Evolutionary conservation across 257 asterid species (phyloP), one percentile per base, ranked within the genome.

Genomic region (Avicennia marina): DNA sequence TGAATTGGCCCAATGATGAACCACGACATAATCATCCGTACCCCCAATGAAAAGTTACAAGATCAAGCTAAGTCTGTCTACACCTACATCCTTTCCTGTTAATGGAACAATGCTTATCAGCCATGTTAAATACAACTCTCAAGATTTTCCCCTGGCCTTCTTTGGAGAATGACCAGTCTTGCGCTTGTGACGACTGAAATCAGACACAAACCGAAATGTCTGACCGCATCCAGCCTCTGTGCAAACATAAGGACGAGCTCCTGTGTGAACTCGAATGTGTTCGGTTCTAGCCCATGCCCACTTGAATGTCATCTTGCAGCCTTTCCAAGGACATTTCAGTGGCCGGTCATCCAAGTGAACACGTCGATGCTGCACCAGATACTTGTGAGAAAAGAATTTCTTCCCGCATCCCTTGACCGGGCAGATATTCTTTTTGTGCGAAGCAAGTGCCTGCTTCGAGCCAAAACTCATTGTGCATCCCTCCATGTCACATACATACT

Each of bases 241-340:
- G 68, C 99, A 93, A 7, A 81, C 78, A 46, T 93, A 93, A n/a
- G 99, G 99, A 7, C 99, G 94, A 11, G 77, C 99, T 57, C 99
- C 99, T 0, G 99, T 93, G 52, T 93, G 99, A 53, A 93, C 97
- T 41, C 99, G 78, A 13, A 93, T 84, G 75, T 93, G 99, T 57
- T 93, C 99, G 0, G 99, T 93, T 48, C 97, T 67, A 4, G 99
- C 99, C 99, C 99, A 93, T 7, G 99, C 97, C 99, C 99, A 93
- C 72, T 93, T 93, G 63, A 93, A 93, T 0, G 97, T 51, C 99
- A 93, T 93, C 84, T 84, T 93, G 86, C 99, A 93, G 43, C 99
- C 99, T 71, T 82, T 89, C 99, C 99, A 93, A 1, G 99, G 99
- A 54, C 99, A 93, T 63, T 89, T 89, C 63, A 93, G 86, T 31